These are phyloP conservation scores for Arthrobotrys pseudoclavata DNA, from an alignment of 2,329 filamentous ascomycete species.

Conservation along the genomic window DNA sequence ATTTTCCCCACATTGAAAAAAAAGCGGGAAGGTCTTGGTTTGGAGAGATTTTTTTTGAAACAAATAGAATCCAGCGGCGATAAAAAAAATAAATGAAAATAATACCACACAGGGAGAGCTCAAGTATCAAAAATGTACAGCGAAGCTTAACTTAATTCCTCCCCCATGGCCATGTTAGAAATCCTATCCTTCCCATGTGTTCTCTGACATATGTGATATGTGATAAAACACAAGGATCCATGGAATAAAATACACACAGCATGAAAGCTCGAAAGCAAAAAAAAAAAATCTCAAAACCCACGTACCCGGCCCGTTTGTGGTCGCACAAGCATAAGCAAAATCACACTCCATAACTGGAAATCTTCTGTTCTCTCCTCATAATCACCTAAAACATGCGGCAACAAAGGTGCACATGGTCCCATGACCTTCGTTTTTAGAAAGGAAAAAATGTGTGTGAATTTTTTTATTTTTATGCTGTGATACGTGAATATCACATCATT, in stretches of 20 bases:
- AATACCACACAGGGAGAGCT: background rate
- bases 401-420: conserved; percentile 21
- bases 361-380: conserved; percentile 5
- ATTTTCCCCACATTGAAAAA: background rate
- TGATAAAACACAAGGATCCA: conserved; percentile 21
- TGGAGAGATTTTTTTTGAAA: background rate
- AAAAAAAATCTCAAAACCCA: conserved; percentile 4
- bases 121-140: background rate
- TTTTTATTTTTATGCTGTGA: conserved; percentile 26
- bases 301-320: background rate
- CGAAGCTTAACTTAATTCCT: conserved; percentile 5
- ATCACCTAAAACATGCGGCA: conserved; percentile 38
- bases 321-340: conserved; percentile 23
- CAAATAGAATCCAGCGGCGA: background rate
- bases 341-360: background rate
- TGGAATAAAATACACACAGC: conserved; percentile 9
- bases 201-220: conserved; percentile 17
- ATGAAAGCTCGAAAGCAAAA: background rate
- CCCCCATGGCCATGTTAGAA: background rate
- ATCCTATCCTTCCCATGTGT: background rate
- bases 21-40: background rate
- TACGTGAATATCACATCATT: conserved; percentile 37
- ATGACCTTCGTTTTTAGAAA: conserved; percentile 2
- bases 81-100: background rate
- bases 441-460: background rate